Percentiles rank a stretch among this genome's conserved stretches.
These are phyloP conservation scores for Suillus bovinus DNA, from an alignment of 768 basidiomycete species.

Conservation along the genomic window DNA sequence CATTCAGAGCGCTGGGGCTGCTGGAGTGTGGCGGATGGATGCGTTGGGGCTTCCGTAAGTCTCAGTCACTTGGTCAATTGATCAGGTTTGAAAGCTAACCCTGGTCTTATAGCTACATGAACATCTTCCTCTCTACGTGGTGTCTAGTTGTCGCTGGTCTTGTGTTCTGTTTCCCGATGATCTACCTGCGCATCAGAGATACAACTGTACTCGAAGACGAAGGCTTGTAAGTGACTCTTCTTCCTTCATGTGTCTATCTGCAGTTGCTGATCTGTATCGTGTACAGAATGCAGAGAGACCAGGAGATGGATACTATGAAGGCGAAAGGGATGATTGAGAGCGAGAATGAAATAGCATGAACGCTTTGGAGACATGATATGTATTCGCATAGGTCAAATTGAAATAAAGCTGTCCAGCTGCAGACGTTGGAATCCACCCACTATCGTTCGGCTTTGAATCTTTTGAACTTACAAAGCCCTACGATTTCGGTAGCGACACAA, in stretches of 20 bases:
- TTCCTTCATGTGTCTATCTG: background rate
- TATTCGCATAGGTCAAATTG: background rate
- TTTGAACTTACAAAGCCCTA: too few species aligned
- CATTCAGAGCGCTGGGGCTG: slow-evolving; percentile 73
- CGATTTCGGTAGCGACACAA: too few species aligned
- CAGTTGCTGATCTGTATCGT: background rate
- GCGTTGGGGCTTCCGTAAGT: slow-evolving; percentile 63
- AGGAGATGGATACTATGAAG: background rate
- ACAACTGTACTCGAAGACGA: slow-evolving; percentile 56
- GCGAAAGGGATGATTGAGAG: background rate
- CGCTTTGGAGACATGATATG: background rate
- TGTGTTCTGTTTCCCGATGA: slow-evolving; percentile 68
- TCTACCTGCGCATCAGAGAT: slow-evolving; percentile 63
- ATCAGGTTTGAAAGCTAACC: slow-evolving; percentile 1
- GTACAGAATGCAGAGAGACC: slow-evolving; percentile 2
- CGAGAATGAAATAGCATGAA: background rate
- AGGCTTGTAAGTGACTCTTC: slow-evolving; percentile 42
- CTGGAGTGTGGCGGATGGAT: slow-evolving; percentile 71
- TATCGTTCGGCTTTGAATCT: background rate
- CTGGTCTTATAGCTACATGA: slow-evolving; percentile 49
- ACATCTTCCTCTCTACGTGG: slow-evolving; percentile 74
- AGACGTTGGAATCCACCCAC: background rate
- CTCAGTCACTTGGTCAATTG: background rate
- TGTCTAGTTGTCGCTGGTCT: slow-evolving; percentile 61
- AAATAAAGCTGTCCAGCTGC: background rate